Evolutionary conservation across 2,329 filamentous ascomycete species (phyloP).

Genomic region (Pestalotiopsis sp.): DNA sequence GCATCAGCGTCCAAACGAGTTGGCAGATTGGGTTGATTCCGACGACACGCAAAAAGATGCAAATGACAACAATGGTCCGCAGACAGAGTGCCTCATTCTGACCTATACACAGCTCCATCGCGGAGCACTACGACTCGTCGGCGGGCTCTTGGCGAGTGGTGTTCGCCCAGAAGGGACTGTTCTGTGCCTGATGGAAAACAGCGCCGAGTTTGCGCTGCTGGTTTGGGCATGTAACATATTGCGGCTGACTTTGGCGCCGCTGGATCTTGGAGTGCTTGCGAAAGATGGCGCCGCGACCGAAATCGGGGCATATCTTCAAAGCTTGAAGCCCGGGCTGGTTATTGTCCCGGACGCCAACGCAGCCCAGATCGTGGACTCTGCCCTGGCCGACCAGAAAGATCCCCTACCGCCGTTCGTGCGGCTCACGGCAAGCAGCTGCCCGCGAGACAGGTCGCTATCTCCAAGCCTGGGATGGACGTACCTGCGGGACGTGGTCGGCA

Average conservation of each 20-base stretch:
- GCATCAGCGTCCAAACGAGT: background rate
- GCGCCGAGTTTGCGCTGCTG: constrained; percentile 15
- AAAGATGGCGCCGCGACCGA: constrained; percentile 5
- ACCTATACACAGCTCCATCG: background rate
- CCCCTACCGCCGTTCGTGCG: constrained; percentile 3
- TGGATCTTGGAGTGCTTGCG: constrained; percentile 11
- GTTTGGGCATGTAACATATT: constrained; percentile 17
- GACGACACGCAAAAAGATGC: background rate
- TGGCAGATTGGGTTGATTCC: background rate
- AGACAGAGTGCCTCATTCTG: background rate
- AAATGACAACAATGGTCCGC: background rate
- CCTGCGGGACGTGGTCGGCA: background rate
- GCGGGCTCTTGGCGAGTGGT: background rate
- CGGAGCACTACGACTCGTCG: background rate
- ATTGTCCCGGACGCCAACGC: constrained; percentile 3
- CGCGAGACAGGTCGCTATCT: background rate
- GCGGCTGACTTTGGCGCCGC: constrained; percentile 13
- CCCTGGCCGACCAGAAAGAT: constrained; percentile 5
- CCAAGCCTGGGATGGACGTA: background rate
- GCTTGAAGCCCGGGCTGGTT: constrained; percentile 13
- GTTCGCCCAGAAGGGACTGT: constrained; percentile 7
- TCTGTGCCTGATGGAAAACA: constrained; percentile 1
- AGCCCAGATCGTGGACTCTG: constrained; percentile 5
- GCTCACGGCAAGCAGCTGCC: background rate
- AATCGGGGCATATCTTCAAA: constrained; percentile 8